phyloP scores from a whole-genome alignment of 257 asterid species.

The Penstemon eatonii region DNA sequence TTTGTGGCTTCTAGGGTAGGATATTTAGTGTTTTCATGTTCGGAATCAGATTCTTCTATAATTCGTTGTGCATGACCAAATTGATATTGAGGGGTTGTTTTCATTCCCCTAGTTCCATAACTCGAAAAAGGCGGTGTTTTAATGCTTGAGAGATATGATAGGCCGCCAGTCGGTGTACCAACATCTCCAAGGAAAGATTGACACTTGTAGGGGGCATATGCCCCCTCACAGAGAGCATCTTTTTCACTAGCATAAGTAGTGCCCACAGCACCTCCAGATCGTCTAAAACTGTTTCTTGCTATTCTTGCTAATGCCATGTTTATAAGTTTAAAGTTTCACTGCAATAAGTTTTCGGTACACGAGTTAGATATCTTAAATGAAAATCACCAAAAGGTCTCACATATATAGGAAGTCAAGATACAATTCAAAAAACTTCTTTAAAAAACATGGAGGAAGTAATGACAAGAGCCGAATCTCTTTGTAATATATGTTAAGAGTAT shows the following conservation, averaged over 20 bases:
- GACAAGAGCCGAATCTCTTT: constrained; percentile 11
- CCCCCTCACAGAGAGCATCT: constrained; percentile 27
- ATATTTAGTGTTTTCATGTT: constrained; percentile 52
- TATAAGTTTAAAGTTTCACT: constrained; percentile 8
- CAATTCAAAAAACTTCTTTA: constrained; percentile 23
- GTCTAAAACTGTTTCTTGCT: constrained; percentile 57
- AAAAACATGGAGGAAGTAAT: constrained; percentile 31
- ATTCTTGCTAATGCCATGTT: constrained; percentile 77
- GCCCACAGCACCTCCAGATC: constrained; percentile 44
- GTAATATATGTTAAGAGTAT: constrained; percentile 12
- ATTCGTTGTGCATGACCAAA: constrained; percentile 56
- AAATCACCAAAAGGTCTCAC: constrained; percentile 8
- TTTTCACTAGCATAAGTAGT: constrained; percentile 29
- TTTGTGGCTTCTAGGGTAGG: constrained; percentile 86
- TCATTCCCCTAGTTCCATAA: constrained; percentile 57
- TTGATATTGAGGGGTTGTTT: constrained; percentile 50
- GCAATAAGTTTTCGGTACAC: background rate
- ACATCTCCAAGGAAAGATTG: constrained; percentile 29
- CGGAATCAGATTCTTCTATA: constrained; percentile 54
- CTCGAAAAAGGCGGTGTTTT: constrained; percentile 26
- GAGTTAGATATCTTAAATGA: background rate
- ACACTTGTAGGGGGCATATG: constrained; percentile 25
- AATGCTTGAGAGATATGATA: constrained; percentile 35
- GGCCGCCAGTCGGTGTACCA: constrained; percentile 27
- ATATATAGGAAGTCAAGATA: background rate